These are phyloP conservation scores for Fomitiporia mediterranea DNA, from an alignment of 1,284 basidiomycete genomes.

Conservation along the genomic window DNA sequence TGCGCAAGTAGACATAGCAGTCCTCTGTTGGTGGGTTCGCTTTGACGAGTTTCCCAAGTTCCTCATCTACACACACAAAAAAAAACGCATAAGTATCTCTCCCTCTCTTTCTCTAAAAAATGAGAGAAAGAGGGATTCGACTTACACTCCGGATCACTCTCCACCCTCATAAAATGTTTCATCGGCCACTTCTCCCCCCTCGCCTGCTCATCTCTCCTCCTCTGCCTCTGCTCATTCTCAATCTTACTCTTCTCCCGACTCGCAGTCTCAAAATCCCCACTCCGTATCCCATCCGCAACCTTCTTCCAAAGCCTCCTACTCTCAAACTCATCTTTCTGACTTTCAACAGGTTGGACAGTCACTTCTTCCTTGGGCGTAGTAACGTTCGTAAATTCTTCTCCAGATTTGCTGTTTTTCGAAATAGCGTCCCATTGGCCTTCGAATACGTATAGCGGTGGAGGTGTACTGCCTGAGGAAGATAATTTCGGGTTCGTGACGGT, in stretches of 20 bases:
- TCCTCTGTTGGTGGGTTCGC: constrained; percentile 60
- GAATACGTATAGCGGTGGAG: constrained; percentile 49
- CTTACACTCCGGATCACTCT: constrained; percentile 69
- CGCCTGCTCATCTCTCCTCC: constrained; percentile 78
- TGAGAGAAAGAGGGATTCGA: constrained; percentile 20
- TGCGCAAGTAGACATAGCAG: constrained; percentile 56
- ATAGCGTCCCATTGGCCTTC: constrained; percentile 89
- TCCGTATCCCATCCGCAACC: constrained; percentile 88
- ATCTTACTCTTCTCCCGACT: constrained; percentile 87
- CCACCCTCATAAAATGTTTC: constrained; percentile 70
- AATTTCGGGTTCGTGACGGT: constrained; percentile 46
- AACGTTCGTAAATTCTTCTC: constrained; percentile 60
- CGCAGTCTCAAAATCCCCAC: constrained; percentile 90
- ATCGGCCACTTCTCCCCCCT: constrained; percentile 71
- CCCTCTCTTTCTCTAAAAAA: constrained; percentile 56
- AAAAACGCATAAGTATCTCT: constrained; percentile 26
- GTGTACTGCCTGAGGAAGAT: constrained; percentile 22
- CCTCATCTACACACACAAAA: constrained; percentile 46
- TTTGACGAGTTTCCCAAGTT: constrained; percentile 51
- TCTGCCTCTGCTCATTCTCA: constrained; percentile 94
- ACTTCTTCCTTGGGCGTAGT: constrained; percentile 70
- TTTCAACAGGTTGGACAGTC: constrained; percentile 51
- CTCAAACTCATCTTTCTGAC: constrained; percentile 76
- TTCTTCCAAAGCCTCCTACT: constrained; percentile 82
- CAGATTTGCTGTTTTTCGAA: constrained; percentile 50